Evolutionary conservation across 768 basidiomycete species (phyloP), one percentile per base, ranked within the genome.

Genomic region (Hygrophorus pudorinus): DNA sequence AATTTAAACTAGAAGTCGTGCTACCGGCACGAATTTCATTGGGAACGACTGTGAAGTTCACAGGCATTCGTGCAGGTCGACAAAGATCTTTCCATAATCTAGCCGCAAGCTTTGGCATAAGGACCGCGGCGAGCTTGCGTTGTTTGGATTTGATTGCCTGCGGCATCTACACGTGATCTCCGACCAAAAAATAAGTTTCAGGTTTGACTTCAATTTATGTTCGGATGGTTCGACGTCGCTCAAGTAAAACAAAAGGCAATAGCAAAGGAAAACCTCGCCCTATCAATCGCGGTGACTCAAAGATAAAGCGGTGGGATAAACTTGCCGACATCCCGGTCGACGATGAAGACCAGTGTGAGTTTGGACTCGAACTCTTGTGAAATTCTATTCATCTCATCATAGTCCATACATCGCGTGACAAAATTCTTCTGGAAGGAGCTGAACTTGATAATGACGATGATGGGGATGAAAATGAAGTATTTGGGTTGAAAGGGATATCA

Each of bases 391-490:
- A 34, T 49, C 40, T 37, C 18, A 49, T 48, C 27, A 33, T 51
- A 91, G 87, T 89, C 56, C 85, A 88, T 57, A 64, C 70, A 1
- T 76, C 78, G 21, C 73, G 76, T 42, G 90, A 96, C 56, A 76
- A 75, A 55, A 84, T 94, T 47, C 66, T 86, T 4, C 67, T 96
- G 4, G 80, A 87, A 31, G 80, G 73, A n/a, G 71, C 75, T 28
- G 58, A 65, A 27, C 55, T 61, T 1, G 66, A 57, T 16, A 68
- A 65, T 12, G 76, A 78, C 10, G 76, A 78, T 20, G 62, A 66
- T 18, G 76, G 66, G 12, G 78, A 79, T 11, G 83, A 83, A 30
- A 84, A 90, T 18, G 86, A 92, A 57, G 84, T 92, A n/a, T 85
- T 92, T 53, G 75, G 76, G 6, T 58, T 87, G 48, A 71, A 75